These are phyloP conservation scores for Leptographium galeiforme DNA, from an alignment of 2,329 filamentous ascomycete genomes.

Conservation along the genomic window DNA sequence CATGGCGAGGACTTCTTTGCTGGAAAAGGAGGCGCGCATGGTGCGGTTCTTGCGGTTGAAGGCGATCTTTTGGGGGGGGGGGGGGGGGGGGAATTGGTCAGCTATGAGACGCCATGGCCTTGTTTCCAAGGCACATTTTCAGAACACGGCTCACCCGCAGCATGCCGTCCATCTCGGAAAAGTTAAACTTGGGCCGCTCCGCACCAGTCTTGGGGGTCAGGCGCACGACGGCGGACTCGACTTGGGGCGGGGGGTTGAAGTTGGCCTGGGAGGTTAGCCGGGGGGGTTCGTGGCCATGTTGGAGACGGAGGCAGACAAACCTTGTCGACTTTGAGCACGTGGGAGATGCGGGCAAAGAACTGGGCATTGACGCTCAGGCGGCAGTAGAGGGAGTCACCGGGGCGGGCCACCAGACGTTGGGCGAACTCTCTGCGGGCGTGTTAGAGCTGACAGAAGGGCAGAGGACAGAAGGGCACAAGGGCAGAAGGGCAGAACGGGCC, in stretches of 20 bases:
- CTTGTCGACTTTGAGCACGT: constrained; percentile 80
- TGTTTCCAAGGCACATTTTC: too few species aligned
- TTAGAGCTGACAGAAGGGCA: not conserved
- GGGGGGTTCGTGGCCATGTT: not conserved
- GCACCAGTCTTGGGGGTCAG: constrained; percentile 74
- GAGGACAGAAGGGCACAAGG: too few species aligned
- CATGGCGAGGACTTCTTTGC: constrained; percentile 67
- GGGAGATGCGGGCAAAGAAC: constrained; percentile 58
- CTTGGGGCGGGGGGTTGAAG: constrained; percentile 86
- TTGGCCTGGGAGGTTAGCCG: constrained; percentile 45
- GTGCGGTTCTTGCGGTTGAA: constrained; percentile 87
- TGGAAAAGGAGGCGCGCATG: constrained; percentile 63
- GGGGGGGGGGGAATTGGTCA: not conserved
- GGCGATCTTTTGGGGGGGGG: constrained; percentile 42
- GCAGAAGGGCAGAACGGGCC: not conserved
- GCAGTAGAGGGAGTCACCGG: constrained; percentile 79
- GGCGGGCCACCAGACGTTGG: constrained; percentile 73
- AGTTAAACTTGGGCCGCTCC: constrained; percentile 71
- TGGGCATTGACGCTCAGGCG: constrained; percentile 87
- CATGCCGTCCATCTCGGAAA: constrained; percentile 90
- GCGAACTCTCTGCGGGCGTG: constrained; percentile 60
- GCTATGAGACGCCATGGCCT: too few species aligned
- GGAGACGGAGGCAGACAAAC: not conserved
- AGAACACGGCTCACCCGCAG: constrained; percentile 31
- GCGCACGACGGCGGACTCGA: constrained; percentile 82